Evolutionary conservation across 495 filamentous ascomycete species (phyloP).

Genomic region (Trichoderma reesei): DNA sequence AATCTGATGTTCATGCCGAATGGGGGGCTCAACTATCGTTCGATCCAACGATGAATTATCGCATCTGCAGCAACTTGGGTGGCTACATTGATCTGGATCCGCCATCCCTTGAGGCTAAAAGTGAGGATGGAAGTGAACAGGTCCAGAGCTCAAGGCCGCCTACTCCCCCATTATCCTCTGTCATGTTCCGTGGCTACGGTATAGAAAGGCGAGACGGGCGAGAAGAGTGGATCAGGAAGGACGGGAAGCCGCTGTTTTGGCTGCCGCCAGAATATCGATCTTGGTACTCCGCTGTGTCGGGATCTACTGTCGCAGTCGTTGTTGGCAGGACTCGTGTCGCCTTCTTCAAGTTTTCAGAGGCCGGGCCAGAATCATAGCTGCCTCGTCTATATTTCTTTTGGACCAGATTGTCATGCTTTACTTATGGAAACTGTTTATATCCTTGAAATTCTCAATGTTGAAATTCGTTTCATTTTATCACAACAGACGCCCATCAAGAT

Average conservation of each 20-base stretch:
- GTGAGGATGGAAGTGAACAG: too few relatives aligned
- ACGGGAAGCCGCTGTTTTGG: not conserved
- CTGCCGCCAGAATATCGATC: not conserved
- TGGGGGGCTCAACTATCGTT: conserved; percentile 9
- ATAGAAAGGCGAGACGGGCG: not conserved
- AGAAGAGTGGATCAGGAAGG: not conserved
- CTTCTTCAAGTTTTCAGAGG: not conserved
- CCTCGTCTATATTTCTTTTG: not conserved
- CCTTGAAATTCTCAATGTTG: too few relatives aligned
- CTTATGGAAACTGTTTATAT: too few relatives aligned
- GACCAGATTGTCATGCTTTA: too few relatives aligned
- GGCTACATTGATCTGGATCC: not conserved
- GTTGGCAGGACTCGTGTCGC: not conserved
- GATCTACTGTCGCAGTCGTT: not conserved
- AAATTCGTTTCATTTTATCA: too few relatives aligned
- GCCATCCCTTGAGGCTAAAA: too few relatives aligned
- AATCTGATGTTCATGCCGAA: conserved; percentile 3
- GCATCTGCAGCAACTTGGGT: not conserved
- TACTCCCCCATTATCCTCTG: too few relatives aligned
- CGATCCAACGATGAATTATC: not conserved
- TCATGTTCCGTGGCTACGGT: not conserved
- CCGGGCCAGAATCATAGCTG: not conserved
- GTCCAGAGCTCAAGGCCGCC: too few relatives aligned
- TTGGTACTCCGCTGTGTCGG: not conserved
- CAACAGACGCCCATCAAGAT: not conserved